These are phyloP conservation scores for Trametes polyzona DNA, from an alignment of 1,284 basidiomycete genomes.

Conservation along the genomic window DNA sequence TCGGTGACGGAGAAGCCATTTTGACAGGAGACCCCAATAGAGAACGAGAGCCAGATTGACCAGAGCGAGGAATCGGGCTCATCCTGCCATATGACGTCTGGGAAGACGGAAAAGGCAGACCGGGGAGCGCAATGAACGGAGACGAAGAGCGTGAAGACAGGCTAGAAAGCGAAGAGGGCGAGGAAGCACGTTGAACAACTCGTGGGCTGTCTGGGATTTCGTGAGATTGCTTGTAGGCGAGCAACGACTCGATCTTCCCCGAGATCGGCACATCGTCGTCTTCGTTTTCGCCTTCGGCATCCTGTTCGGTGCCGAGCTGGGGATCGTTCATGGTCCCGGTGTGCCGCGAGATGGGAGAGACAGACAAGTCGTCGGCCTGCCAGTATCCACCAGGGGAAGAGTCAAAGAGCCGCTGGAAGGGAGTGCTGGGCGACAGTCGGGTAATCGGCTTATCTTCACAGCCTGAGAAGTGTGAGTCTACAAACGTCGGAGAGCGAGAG, in stretches of 20 bases:
- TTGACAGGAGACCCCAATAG: slow-evolving; percentile 15
- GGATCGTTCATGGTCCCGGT: neutral
- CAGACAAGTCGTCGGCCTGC: slow-evolving; percentile 20
- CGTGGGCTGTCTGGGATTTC: slow-evolving; percentile 12
- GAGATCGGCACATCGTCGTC: neutral
- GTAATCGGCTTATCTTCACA: slow-evolving; percentile 15
- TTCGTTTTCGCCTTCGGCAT: neutral
- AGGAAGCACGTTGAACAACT: neutral
- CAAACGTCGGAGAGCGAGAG: slow-evolving; percentile 16
- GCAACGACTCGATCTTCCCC: slow-evolving; percentile 24
- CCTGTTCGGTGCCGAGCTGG: neutral
- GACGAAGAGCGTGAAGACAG: slow-evolving; percentile 28
- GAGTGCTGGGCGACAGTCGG: slow-evolving; percentile 24
- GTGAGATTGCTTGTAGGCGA: slow-evolving; percentile 22
- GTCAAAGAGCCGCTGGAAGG: slow-evolving; percentile 27
- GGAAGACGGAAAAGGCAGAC: slow-evolving; percentile 12
- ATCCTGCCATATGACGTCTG: slow-evolving; percentile 14
- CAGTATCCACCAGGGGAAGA: slow-evolving; percentile 30
- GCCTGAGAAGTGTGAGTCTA: slow-evolving; percentile 7
- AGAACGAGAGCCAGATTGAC: slow-evolving; percentile 4
- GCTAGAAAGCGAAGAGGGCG: slow-evolving; percentile 24
- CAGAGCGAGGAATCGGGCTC: slow-evolving; percentile 7
- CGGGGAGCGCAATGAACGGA: slow-evolving; percentile 17
- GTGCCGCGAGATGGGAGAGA: slow-evolving; percentile 29
- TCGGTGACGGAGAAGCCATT: neutral